Base-by-base conservation (phyloP, 208 protist genomes). In the Leishmania tropica region DNA sequence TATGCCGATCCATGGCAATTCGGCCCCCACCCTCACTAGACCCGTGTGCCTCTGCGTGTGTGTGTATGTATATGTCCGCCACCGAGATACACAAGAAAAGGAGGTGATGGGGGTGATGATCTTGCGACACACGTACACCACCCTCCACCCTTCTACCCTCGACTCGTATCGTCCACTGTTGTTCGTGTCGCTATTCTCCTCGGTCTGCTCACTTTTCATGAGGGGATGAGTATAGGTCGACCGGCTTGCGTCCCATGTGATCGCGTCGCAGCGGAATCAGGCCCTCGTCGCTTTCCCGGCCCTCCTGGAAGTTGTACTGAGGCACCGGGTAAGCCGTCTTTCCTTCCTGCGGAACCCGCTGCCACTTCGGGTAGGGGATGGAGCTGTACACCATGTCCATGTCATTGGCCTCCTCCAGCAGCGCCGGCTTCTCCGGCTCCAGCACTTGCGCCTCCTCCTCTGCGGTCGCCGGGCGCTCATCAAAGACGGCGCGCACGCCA, bases 401-500 rank as follows among this genome's bases (percentile, higher is more conserved):
- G 79, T 93, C 91, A 80, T 90, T 96, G 17, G 89, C 93, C 78
- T 97, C 93, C 82, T 95, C 89, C n/a, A 97, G 84, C 77, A 96
- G 80, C 72, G 88, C 90, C 0, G 94, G 91, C 51, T 80, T 80
- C 70, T 94, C 89, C 58, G 85, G 85, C 70, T 84, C 77, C 51
- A 97, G 80, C 21, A 81, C 78, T 48, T 80, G 83, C 5, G 70
- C 67, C 7, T 85, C 53, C 84, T 96, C 93, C 56, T 87, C 89
- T 48, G 35, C 47, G 15, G 86, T 90, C 28, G 92, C 92, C 13
- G 91, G 89, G 3, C 94, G 90, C 81, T 96, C 91, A 78, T 94
- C 90, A 83, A 96, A 97, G 40, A 97, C 86, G 31, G 94, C 94
- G 2, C 94, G 90, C 72, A 97, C 93, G 62, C 94, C 94, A 62